Evolutionary conservation across 495 filamentous ascomycete genomes (phyloP).

Genomic region (Aspergillus affinis): DNA sequence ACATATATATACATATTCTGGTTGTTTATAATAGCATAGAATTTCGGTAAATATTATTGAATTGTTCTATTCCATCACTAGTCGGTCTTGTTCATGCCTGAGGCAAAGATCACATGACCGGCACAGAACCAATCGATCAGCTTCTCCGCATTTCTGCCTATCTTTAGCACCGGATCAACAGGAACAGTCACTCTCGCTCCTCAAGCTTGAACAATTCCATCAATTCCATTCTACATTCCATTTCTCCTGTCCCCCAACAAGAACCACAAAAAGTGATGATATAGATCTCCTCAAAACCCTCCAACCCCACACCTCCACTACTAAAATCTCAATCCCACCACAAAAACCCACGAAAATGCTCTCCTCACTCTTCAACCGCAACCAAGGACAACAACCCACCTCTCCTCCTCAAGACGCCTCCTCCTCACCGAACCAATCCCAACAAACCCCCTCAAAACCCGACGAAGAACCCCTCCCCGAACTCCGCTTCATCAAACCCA

Average conservation of each 20-base stretch:
- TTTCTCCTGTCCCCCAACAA: conserved; percentile 17
- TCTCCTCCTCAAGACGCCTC: background rate
- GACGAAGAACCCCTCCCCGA: conserved; percentile 1
- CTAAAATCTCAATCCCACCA: background rate
- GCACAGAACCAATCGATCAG: background rate
- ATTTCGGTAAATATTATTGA: background rate
- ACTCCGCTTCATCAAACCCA: conserved; percentile 16
- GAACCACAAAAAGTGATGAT: too few species aligned
- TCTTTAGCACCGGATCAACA: background rate
- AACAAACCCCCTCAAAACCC: conserved; percentile 7
- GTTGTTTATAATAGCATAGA: background rate
- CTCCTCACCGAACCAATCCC: conserved; percentile 1
- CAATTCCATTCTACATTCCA: conserved; percentile 9
- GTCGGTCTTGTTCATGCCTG: too few species aligned
- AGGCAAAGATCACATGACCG: conserved; percentile 11
- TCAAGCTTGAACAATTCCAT: background rate
- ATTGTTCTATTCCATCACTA: background rate
- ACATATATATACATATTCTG: background rate
- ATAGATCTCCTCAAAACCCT: conserved; percentile 11
- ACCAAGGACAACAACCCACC: conserved; percentile 7
- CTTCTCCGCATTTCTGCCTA: conserved; percentile 1
- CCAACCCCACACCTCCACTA: conserved; percentile 20
- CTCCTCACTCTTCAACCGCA: background rate
- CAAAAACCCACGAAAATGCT: background rate
- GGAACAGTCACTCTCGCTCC: background rate